These are phyloP conservation scores for Kodamaea leandrae DNA, from an alignment of 805 yeast genomes.

Conservation along the genomic window DNA sequence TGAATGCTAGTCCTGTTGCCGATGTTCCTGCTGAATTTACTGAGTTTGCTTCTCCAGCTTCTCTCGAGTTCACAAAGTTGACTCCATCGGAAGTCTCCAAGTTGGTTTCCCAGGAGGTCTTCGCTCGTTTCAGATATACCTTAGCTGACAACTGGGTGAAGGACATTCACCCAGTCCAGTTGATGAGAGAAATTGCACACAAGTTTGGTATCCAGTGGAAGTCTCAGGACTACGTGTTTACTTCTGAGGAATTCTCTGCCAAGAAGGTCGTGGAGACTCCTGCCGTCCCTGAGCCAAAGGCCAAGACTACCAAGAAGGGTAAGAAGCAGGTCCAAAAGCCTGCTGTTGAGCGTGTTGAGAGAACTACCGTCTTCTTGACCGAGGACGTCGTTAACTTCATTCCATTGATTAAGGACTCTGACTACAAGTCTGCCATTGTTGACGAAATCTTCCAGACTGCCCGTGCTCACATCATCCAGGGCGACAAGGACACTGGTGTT, in stretches of 20 bases:
- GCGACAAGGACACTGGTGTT: slow-evolving; percentile 54
- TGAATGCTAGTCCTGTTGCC: slow-evolving; percentile 40
- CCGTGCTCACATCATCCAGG: slow-evolving; percentile 36
- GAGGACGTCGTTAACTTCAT: slow-evolving; percentile 66
- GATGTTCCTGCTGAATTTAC: slow-evolving; percentile 40
- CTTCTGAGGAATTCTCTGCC: slow-evolving; percentile 33
- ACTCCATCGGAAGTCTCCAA: slow-evolving; percentile 45
- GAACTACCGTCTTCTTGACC: slow-evolving; percentile 47
- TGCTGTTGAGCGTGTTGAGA: slow-evolving; percentile 13
- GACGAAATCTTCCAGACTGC: slow-evolving; percentile 77
- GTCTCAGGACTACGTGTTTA: slow-evolving; percentile 48
- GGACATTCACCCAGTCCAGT: slow-evolving; percentile 37
- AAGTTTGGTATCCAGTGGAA: slow-evolving; percentile 88
- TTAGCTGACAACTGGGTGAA: slow-evolving; percentile 51
- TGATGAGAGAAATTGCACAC: slow-evolving; percentile 68
- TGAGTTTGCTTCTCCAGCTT: slow-evolving; percentile 42
- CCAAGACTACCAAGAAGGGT: slow-evolving; percentile 29
- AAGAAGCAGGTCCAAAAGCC: slow-evolving; percentile 12
- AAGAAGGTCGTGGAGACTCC: neutral
- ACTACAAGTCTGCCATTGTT: slow-evolving; percentile 61
- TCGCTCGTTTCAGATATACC: slow-evolving; percentile 58
- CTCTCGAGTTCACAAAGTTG: slow-evolving; percentile 42
- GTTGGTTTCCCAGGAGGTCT: slow-evolving; percentile 52
- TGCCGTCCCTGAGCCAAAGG: slow-evolving; percentile 14
- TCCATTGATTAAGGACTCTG: slow-evolving; percentile 74